A percentile compares a stretch with the other conserved stretches of the same genome.
These are phyloP conservation scores for Heritiera fomes DNA, from an alignment of 345 rosid genomes.

Conservation along the genomic window DNA sequence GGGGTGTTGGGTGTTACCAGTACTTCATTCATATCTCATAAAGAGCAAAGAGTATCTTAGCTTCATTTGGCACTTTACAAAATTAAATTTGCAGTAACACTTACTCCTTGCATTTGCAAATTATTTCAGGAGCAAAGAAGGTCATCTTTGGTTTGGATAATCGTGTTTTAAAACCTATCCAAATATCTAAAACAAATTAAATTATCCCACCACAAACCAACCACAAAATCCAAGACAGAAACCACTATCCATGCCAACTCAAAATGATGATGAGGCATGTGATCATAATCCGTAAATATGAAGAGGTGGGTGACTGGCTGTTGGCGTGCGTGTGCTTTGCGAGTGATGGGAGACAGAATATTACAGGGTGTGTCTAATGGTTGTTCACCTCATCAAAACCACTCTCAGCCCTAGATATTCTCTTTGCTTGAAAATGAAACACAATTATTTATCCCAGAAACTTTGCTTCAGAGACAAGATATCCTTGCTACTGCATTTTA, in stretches of 20 bases:
- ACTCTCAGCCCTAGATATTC: background rate
- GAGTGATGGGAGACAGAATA: background rate
- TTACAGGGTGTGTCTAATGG: background rate
- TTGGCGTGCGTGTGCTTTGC: background rate
- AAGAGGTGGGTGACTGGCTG: background rate
- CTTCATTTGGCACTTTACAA: background rate
- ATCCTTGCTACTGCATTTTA: background rate
- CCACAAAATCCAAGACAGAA: background rate
- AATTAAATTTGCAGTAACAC: slow-evolving; percentile 2
- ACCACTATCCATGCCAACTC: background rate
- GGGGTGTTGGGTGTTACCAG: background rate
- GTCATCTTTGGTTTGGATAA: slow-evolving; percentile 1
- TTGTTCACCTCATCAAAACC: background rate
- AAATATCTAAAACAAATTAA: background rate
- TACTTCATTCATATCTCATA: background rate
- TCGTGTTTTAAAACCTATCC: background rate
- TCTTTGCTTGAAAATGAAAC: background rate
- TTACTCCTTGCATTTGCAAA: background rate
- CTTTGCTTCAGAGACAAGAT: background rate
- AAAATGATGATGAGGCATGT: background rate
- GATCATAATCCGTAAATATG: background rate
- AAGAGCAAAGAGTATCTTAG: background rate
- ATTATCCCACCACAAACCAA: background rate
- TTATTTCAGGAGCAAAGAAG: slow-evolving; percentile 5
- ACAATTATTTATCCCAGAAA: background rate